Conservation (phyloP, 306 rosid species). For the Cucumis melo region DNA sequence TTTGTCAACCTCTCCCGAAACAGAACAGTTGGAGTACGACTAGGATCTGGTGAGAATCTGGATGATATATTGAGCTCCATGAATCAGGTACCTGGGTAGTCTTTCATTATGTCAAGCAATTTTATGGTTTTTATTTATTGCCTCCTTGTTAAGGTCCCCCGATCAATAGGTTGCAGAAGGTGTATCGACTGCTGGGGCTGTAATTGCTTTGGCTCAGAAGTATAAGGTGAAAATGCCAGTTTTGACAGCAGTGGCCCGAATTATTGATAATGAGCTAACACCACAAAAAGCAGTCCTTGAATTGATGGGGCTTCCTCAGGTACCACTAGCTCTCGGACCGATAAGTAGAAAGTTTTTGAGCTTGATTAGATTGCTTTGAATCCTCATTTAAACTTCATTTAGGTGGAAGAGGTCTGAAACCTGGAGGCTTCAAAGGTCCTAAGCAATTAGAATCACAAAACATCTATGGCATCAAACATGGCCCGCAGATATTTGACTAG, state of each 20-base stretch:
- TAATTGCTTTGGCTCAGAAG: slow-evolving; percentile 80
- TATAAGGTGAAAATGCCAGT: slow-evolving; percentile 90
- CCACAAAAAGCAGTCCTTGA: slow-evolving; percentile 85
- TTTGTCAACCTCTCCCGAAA: slow-evolving; percentile 89
- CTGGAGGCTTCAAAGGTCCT: neutral
- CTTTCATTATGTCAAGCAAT: neutral
- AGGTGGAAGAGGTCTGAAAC: slow-evolving; percentile 52
- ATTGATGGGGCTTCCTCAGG: slow-evolving; percentile 92
- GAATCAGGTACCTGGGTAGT: slow-evolving; percentile 49
- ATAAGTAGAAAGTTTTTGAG: neutral
- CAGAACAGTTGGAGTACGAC: slow-evolving; percentile 80
- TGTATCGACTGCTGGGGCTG: slow-evolving; percentile 91
- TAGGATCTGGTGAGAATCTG: slow-evolving; percentile 78
- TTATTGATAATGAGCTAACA: slow-evolving; percentile 68
- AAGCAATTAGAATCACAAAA: neutral
- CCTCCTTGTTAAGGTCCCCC: neutral
- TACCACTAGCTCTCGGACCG: slow-evolving; percentile 14
- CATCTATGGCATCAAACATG: neutral
- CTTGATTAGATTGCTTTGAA: neutral
- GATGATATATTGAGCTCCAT: slow-evolving; percentile 64
- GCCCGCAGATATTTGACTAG: neutral
- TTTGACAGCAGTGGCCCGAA: slow-evolving; percentile 90
- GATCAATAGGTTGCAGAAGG: slow-evolving; percentile 79
- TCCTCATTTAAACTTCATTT: neutral
- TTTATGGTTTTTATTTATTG: neutral